Evolutionary conservation across 192 early-diverging fungal genomes (phyloP), one percentile per base, ranked within the genome.

Genomic region (Phycomyces nitens): DNA sequence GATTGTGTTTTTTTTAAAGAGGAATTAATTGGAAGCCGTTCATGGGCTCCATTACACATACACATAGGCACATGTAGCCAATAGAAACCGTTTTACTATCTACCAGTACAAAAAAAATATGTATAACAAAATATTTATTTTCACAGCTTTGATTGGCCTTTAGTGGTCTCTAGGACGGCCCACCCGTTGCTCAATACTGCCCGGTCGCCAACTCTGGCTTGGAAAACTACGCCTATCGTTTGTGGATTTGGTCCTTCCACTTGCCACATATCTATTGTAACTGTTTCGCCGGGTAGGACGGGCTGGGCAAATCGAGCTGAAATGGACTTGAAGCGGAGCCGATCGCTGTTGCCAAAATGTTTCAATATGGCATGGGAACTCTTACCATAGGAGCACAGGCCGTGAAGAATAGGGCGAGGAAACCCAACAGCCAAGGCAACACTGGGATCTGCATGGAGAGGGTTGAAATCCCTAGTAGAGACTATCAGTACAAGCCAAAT

Each of bases 261-360:
- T 65, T 86, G 84, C 89, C 89, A 91, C 85, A 91, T 89, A 53
- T 77, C 68, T n/a, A 79, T 84, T 18, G 76, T 68, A 8, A 91
- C 67, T 0, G 81, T 87, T 60, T 91, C 89, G 3, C 89, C 89
- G 8, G 88, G 86, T 72, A 84, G 88, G n/a, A 89, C 88, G 16
- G 88, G 88, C 5, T 78, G 72, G 1, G 86, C 81, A 67, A 90
- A 91, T 27, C 87, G 69, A 18, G 80, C 88, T 2, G 74, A 73
- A 56, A 91, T 89, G 65, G 75, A 80, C 65, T 84, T 85, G 70
- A 91, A 81, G 3, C 70, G 69, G 20, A 61, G 51, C 26, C 80
- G 73, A 38, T 90, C 77, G 51, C 86, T 83, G 15, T 64, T 56
- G 10, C 64, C 88, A 44, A 87, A 63, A 22, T 62, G 56, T 63